Evolutionary conservation across 345 rosid genomes (phyloP).

Genomic region (Syzygium aqueum): DNA sequence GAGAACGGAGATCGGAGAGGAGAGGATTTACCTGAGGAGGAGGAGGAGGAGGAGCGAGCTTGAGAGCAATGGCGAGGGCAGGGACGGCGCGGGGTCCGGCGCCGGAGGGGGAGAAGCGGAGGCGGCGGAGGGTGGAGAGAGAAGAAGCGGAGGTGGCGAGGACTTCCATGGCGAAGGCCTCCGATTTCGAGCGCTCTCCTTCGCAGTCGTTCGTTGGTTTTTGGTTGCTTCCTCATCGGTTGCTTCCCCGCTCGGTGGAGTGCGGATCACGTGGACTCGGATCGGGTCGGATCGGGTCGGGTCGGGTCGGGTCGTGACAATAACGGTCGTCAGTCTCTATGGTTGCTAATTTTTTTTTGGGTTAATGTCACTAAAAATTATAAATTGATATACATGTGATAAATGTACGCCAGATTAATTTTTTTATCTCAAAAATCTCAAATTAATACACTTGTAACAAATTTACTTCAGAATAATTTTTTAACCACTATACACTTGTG

Average conservation of each 20-base stretch:
- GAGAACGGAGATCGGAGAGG: neutral
- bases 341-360: neutral
- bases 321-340: neutral
- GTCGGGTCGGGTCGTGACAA: neutral
- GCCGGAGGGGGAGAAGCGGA: constrained; percentile 2
- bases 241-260: neutral
- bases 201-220: neutral
- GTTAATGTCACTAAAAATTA: neutral
- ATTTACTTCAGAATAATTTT: fast-evolving
- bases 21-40: constrained; percentile 25
- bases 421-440: neutral
- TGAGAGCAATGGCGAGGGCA: constrained; percentile 9
- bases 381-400: fast-evolving
- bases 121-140: neutral
- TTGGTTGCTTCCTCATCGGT: neutral
- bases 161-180: constrained; percentile 33
- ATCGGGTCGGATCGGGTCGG: neutral
- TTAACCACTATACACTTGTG: too few relatives aligned
- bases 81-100: neutral
- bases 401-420: fast-evolving
- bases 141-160: constrained; percentile 29
- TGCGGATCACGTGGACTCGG: neutral
- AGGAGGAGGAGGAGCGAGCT: neutral
- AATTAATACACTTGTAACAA: fast-evolving
- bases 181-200: neutral